Percentiles rank a stretch among this genome's conserved stretches.
These are phyloP conservation scores for Graphilbum ipis-grandicollis DNA, from an alignment of 2,329 filamentous ascomycete genomes.

Conservation along the genomic window DNA sequence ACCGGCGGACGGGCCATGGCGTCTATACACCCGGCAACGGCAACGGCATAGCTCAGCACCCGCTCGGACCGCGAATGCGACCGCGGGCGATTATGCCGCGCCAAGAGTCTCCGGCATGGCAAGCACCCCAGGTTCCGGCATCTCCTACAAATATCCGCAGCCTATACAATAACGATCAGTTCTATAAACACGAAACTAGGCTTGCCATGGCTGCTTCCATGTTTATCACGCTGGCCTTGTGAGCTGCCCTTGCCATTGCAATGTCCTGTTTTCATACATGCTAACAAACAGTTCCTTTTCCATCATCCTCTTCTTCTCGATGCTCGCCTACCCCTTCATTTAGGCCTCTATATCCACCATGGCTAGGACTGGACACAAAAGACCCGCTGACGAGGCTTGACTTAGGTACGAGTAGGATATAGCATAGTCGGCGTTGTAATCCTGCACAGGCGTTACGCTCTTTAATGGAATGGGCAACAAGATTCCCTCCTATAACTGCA, in stretches of 20 bases:
- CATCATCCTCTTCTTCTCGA: slow-evolving; percentile 1
- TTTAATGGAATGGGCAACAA: too few relatives aligned
- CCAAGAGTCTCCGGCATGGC: too few relatives aligned
- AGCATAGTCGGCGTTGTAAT: too few relatives aligned
- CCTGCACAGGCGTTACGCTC: too few relatives aligned
- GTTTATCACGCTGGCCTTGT: neutral
- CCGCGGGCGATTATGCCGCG: too few relatives aligned
- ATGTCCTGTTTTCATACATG: neutral
- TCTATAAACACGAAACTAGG: slow-evolving; percentile 1
- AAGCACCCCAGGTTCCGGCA: neutral
- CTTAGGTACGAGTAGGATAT: too few relatives aligned
- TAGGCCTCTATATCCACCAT: neutral
- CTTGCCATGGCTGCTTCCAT: slow-evolving; percentile 2
- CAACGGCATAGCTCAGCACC: too few relatives aligned
- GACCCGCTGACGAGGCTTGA: too few relatives aligned
- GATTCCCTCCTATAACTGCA: too few relatives aligned
- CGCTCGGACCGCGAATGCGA: too few relatives aligned
- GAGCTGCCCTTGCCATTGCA: neutral
- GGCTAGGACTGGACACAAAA: neutral
- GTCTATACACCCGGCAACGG: too few relatives aligned
- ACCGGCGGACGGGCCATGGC: too few relatives aligned
- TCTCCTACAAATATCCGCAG: neutral
- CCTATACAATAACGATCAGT: neutral
- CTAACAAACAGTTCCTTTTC: slow-evolving; percentile 1
- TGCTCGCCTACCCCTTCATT: slow-evolving; percentile 3